A percentile compares a stretch with the other conserved stretches of the same genome.
phyloP scores from a whole-genome alignment of 2,329 filamentous ascomycete species.

The Pseudogymnoascus sp. region DNA sequence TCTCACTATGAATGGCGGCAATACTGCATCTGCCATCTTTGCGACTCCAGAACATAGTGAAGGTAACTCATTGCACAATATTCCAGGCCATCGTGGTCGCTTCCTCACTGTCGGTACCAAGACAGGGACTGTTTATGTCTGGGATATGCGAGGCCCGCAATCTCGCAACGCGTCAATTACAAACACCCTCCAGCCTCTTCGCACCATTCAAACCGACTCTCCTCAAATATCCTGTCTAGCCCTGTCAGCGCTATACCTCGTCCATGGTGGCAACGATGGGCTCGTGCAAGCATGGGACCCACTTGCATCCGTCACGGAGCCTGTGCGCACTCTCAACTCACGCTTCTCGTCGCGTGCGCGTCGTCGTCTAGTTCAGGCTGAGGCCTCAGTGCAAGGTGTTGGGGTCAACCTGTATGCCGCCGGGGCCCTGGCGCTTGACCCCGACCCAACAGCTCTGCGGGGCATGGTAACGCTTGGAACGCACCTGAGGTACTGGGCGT shows the following conservation, averaged over 20 bases:
- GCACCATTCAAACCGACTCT: conserved; percentile 81
- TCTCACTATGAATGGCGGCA: conserved; percentile 45
- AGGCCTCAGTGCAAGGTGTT: conserved; percentile 56
- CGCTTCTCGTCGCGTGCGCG: conserved; percentile 75
- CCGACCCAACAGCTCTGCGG: conserved; percentile 74
- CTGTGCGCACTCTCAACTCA: conserved; percentile 79
- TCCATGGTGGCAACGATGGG: conserved; percentile 90
- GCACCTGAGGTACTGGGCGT: conserved; percentile 86
- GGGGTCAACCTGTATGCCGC: conserved; percentile 73
- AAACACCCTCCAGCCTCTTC: conserved; percentile 60
- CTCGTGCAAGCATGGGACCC: conserved; percentile 95
- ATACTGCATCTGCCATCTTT: conserved; percentile 20
- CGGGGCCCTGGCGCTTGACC: conserved; percentile 76
- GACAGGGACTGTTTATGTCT: conserved; percentile 67
- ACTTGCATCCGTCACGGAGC: conserved; percentile 68
- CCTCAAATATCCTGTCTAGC: conserved; percentile 78
- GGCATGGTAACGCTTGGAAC: conserved; percentile 83
- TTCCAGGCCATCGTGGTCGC: conserved; percentile 77
- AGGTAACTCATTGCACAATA: conserved; percentile 39
- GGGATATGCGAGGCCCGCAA: conserved; percentile 67
- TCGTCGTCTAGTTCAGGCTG: conserved; percentile 60
- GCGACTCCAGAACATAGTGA: conserved; percentile 18
- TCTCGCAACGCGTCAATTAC: conserved; percentile 41
- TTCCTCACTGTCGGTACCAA: conserved; percentile 75
- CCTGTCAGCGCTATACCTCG: conserved; percentile 74